phyloP scores from a whole-genome alignment of 768 basidiomycete species.

The Tricholoma terreum region DNA sequence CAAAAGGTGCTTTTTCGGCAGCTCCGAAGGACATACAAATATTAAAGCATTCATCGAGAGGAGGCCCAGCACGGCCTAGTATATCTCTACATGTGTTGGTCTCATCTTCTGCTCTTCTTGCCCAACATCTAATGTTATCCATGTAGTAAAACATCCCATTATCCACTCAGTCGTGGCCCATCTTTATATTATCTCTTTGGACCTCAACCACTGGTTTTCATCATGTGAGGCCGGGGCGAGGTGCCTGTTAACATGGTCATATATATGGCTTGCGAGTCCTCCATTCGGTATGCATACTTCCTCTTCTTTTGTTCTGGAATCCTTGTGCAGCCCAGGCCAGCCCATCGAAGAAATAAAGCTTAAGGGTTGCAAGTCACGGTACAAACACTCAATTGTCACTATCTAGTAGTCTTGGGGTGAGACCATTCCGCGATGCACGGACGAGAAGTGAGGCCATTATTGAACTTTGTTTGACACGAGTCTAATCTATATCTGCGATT shows the following conservation, averaged over 20 bases:
- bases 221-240: background rate
- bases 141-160: slow-evolving; percentile 39
- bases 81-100: background rate
- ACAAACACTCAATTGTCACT: background rate
- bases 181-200: background rate
- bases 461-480: background rate
- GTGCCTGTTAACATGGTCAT: background rate
- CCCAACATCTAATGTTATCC: background rate
- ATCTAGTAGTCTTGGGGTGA: background rate
- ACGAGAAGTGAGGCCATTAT: background rate
- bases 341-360: slow-evolving; percentile 31
- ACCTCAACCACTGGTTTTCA: background rate
- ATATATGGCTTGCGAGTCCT: background rate
- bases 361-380: background rate
- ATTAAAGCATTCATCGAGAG: slow-evolving; percentile 81
- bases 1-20: slow-evolving; percentile 82
- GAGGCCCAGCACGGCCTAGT: slow-evolving; percentile 40
- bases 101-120: background rate
- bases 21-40: slow-evolving; percentile 70
- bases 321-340: slow-evolving; percentile 18
- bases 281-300: background rate
- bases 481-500: background rate
- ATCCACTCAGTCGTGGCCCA: slow-evolving; percentile 11
- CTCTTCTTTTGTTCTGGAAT: slow-evolving; percentile 2
- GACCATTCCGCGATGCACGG: slow-evolving; percentile 7